These are phyloP conservation scores for Fusarium denticulatum DNA, from an alignment of 2,329 filamentous ascomycete species.

Conservation along the genomic window DNA sequence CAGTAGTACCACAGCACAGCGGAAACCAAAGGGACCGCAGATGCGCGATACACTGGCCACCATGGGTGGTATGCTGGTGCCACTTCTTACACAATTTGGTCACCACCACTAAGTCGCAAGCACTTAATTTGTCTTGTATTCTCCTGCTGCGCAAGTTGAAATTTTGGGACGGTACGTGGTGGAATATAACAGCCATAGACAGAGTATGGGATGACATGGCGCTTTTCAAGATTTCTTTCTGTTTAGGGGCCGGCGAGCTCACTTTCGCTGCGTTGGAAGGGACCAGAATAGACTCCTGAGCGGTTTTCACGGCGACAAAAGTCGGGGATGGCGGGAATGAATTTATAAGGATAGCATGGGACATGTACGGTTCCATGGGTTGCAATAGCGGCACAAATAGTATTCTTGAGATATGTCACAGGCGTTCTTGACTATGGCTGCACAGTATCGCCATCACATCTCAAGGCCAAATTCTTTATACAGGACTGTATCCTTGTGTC, in stretches of 20 bases:
- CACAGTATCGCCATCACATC: neutral
- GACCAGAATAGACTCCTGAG: constrained; percentile 29
- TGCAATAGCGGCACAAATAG: constrained; percentile 14
- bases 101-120: constrained; percentile 68
- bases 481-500: neutral
- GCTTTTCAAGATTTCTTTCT: constrained; percentile 23
- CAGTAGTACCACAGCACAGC: constrained; percentile 54
- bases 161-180: neutral
- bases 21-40: constrained; percentile 65
- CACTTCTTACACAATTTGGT: constrained; percentile 80
- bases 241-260: constrained; percentile 38
- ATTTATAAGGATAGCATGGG: constrained; percentile 9
- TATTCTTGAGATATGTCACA: constrained; percentile 3
- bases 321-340: neutral
- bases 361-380: constrained; percentile 27
- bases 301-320: constrained; percentile 9
- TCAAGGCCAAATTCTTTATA: neutral
- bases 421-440: neutral
- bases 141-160: constrained; percentile 13
- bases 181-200: constrained; percentile 14
- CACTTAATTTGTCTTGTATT: constrained; percentile 5
- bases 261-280: constrained; percentile 17
- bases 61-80: constrained; percentile 80
- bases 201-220: constrained; percentile 23
- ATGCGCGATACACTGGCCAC: constrained; percentile 77